Base-by-base conservation (phyloP, 176 grass and related monocot species). In the Oryza coarctata region DNA sequence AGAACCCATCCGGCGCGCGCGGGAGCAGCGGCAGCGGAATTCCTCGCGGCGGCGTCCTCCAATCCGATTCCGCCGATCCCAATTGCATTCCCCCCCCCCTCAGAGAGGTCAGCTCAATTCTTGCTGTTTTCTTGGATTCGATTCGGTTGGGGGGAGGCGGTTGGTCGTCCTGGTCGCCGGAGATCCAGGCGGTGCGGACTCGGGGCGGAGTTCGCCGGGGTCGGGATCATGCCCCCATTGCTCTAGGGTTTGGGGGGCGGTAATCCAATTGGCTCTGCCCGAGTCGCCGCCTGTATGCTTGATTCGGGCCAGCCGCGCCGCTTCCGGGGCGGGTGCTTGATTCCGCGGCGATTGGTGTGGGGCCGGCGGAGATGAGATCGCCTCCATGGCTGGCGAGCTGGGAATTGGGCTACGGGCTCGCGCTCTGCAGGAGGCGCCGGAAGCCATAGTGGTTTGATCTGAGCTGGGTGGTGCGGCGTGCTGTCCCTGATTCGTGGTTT, bases 361-460 rank as follows among this genome's bases (percentile, higher is more conserved):
- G 61, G 50, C 61, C 74, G 58, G 71, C 20, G 82, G 91, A 85
- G 65, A 97, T 94, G 92, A 94, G 78, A 93, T 94, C 88, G 57
- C 70, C 80, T 73, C 86, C 84, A 64, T 84, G 84, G 81, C 79
- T 75, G 50, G 87, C 71, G 30, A 78, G 92, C 89, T 91, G 86
- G 82, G 78, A 88, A 87, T 88, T 87, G 34, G 76, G 80, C 50
- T 75, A 76, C 76, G 79, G 79, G 29, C 82, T 76, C 60, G 52
- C 84, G 79, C 86, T 94, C 70, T 91, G 81, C 89, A 91, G 86
- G 84, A 92, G 83, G 83, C 87, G 92, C 10, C 88, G 50, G 71
- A 90, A 92, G 91, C 84, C 88, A 86, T 98, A 94, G 70, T 86
- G 74, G 70, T 83, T 86, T 64, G 83, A 87, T 90, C 84, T 63